A percentile compares a stretch with the other conserved stretches of the same genome.
These are phyloP conservation scores for Hanseniaspora pseudoguilliermondii DNA, from an alignment of 805 yeast genomes.

Conservation along the genomic window DNA sequence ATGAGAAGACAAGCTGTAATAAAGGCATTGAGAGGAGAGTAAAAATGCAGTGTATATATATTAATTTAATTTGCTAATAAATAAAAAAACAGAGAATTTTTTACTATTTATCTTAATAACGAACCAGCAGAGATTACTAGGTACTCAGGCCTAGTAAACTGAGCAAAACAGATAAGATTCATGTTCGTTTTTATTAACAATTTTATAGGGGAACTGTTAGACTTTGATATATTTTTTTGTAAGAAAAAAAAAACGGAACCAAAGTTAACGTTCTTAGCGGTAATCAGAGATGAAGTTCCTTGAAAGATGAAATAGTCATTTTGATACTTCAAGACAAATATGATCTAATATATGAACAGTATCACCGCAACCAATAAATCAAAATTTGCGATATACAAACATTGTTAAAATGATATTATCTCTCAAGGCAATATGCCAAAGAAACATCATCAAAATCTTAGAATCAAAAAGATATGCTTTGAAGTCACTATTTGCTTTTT, in stretches of 20 bases:
- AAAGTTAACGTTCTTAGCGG: too few relatives aligned
- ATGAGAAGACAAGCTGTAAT: conserved; percentile 89
- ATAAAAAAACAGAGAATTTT: not conserved
- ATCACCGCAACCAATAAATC: not conserved
- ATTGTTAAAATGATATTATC: not conserved
- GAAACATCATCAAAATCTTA: not conserved
- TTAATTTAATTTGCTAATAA: not conserved
- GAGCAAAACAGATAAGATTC: too few relatives aligned
- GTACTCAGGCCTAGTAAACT: too few relatives aligned
- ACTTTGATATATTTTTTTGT: not conserved
- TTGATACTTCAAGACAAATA: too few relatives aligned
- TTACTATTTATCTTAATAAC: not conserved
- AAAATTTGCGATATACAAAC: not conserved
- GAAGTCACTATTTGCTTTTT: not conserved
- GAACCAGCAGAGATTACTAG: too few relatives aligned
- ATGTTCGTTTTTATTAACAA: too few relatives aligned
- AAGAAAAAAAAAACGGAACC: too few relatives aligned
- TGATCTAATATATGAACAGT: too few relatives aligned
- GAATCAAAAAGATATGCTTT: conserved; percentile 16
- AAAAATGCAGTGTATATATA: conserved; percentile 12
- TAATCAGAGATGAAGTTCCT: too few relatives aligned
- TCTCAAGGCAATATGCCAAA: not conserved
- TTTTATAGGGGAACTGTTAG: too few relatives aligned
- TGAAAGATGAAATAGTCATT: too few relatives aligned
- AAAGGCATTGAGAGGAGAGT: conserved; percentile 69